Base-by-base conservation (phyloP, 345 rosid species). In the Mercurialis annua region DNA sequence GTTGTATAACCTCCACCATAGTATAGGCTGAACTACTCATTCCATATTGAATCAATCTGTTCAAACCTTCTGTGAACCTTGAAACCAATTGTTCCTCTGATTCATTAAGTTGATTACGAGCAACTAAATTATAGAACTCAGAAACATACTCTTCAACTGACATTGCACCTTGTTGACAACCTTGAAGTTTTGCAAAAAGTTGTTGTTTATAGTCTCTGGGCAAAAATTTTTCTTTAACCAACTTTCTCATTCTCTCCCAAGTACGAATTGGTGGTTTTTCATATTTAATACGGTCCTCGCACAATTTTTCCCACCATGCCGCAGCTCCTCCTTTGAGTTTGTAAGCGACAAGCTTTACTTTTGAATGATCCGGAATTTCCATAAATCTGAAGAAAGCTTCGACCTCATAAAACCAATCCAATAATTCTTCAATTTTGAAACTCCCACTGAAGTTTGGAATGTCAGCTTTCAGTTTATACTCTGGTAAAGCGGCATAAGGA, bases 361-460 rank as follows among this genome's bases (percentile, higher is more conserved):
- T 52, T 26, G 30, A 52, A 52, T 26, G 57, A 52, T 52, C 30
- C 12, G 57, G 57, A 5, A 52, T 18, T 52, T 52, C 30, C 30
- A 52, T 52, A 52, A 52, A 52, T 18, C 12, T 52, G 18, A 52
- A 52, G 57, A 52, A 52, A 52, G 57, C 57, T 15, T 52, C 57
- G 20, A 52, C 57, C 57, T 26, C 30, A 52, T 52, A 52, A 52
- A 52, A 52, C 57, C 57, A 52, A 52, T 52, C 30, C 57, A 52
- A 52, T 52, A 52, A 52, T 26, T 52, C 57, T 52, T 52, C 57
- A 52, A 52, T 52, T 52, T 52, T 52, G 57, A 52, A 52, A 52
- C 30, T 52, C 23, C 57, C 57, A 52, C 20, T 5, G 30, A 52
- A 52, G 20, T 52, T 52, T 52, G 57, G 57, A 52, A 52, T 52